Evolutionary conservation across 352 stramenopile species (phyloP).

Genomic region (Pythium pectinolyticum): DNA sequence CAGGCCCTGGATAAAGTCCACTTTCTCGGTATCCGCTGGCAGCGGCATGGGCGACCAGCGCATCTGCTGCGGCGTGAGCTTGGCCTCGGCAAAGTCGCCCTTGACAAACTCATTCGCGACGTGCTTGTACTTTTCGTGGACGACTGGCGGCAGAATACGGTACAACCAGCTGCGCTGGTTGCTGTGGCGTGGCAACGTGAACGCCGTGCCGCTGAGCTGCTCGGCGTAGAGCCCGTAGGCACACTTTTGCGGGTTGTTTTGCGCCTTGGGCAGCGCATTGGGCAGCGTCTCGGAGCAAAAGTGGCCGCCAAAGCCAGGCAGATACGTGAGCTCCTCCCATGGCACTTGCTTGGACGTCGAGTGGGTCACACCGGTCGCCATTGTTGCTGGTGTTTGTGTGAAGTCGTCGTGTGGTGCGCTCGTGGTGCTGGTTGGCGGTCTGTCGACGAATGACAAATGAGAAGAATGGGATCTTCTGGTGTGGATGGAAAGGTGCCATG

Average conservation of each 20-base stretch:
- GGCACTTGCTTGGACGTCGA: conserved; percentile 25
- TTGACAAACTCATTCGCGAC: conserved; percentile 54
- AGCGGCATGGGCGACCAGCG: conserved; percentile 90
- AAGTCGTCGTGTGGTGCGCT: neutral
- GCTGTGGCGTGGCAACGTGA: conserved; percentile 90
- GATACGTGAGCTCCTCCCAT: conserved; percentile 83
- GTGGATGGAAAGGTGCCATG: neutral
- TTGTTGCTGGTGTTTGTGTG: too few relatives aligned
- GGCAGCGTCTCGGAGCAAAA: conserved; percentile 93
- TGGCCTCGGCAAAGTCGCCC: conserved; percentile 67
- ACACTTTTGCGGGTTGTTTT: conserved; percentile 95
- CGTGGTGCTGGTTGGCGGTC: neutral
- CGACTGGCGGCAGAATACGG: conserved; percentile 85
- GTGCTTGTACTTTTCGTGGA: conserved; percentile 73
- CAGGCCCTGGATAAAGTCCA: conserved; percentile 91
- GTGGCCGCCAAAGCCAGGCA: conserved; percentile 91
- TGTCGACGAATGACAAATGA: conserved; percentile 3
- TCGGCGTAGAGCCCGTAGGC: conserved; percentile 93
- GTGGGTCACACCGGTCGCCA: conserved; percentile 12
- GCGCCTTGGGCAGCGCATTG: conserved; percentile 85
- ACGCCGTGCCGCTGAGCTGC: conserved; percentile 95
- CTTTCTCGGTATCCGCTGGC: conserved; percentile 38
- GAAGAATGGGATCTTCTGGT: neutral
- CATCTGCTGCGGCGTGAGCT: conserved; percentile 90
- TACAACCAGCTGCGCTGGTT: conserved; percentile 94